phyloP scores from a whole-genome alignment of 192 early-diverging fungal genomes.

The Obelidium mucronatum region DNA sequence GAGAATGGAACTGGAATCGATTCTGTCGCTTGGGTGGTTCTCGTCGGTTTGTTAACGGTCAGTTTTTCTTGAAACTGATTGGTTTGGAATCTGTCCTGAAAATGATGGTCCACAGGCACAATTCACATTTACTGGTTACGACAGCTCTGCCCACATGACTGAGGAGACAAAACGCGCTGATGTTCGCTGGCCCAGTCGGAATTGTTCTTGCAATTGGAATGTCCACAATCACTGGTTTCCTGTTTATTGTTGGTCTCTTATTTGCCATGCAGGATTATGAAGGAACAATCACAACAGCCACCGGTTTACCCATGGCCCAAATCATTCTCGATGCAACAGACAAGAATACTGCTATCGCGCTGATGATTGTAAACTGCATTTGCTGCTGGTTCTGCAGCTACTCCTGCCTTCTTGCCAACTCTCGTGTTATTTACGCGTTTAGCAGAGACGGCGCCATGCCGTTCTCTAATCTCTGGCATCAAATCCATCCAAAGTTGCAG shows the following conservation, averaged over 20 bases:
- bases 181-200: constrained; percentile 41
- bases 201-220: constrained; percentile 39
- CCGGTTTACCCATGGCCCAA: constrained; percentile 25
- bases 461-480: constrained; percentile 26
- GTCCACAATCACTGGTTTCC: constrained; percentile 36
- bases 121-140: constrained; percentile 44
- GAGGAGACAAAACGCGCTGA: constrained; percentile 50
- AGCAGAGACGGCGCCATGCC: constrained; percentile 48
- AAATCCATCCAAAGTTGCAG: constrained; percentile 32
- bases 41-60: constrained; percentile 45
- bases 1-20: constrained; percentile 41
- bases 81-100: not conserved
- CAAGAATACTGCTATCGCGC: constrained; percentile 6
- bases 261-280: constrained; percentile 33
- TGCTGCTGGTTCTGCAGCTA: constrained; percentile 37
- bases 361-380: constrained; percentile 37
- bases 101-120: constrained; percentile 1
- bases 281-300: not conserved
- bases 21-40: constrained; percentile 28
- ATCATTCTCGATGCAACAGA: constrained; percentile 35
- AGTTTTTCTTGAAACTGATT: constrained; percentile 17
- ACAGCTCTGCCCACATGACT: constrained; percentile 46
- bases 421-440: constrained; percentile 49
- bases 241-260: constrained; percentile 39
- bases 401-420: constrained; percentile 38